These are phyloP conservation scores for Termitomyces sp. DNA, from an alignment of 768 basidiomycete genomes.

Conservation along the genomic window DNA sequence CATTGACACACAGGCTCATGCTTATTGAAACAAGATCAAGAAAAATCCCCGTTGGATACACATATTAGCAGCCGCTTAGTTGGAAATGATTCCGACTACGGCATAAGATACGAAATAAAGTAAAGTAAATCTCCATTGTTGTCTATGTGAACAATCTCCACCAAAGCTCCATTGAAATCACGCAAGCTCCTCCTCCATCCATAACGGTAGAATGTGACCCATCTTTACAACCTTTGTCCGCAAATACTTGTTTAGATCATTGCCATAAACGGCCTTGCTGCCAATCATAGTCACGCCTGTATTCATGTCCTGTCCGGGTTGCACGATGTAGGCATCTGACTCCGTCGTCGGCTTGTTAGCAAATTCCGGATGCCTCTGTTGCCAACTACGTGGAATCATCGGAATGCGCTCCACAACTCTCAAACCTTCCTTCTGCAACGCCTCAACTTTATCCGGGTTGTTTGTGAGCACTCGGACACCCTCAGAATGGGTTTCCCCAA, in stretches of 20 bases:
- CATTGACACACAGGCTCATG: no score
- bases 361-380: constrained; percentile 30
- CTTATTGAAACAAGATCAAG: no score
- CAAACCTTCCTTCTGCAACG: constrained; percentile 80
- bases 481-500: constrained; percentile 47
- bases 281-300: constrained; percentile 79
- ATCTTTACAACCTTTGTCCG: constrained; percentile 94
- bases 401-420: constrained; percentile 77
- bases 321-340: constrained; percentile 12
- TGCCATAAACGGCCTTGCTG: constrained; percentile 66
- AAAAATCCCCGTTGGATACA: background rate
- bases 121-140: background rate
- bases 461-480: constrained; percentile 86
- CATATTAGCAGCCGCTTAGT: background rate
- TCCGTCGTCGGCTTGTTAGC: constrained; percentile 16
- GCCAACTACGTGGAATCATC: constrained; percentile 95
- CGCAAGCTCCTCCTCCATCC: constrained; percentile 31
- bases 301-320: constrained; percentile 27
- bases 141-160: background rate
- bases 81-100: background rate
- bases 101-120: constrained; percentile 3
- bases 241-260: constrained; percentile 91
- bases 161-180: constrained; percentile 11
- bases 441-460: constrained; percentile 95
- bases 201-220: constrained; percentile 86